A percentile compares a stretch with the other conserved stretches of the same genome.
phyloP scores from a whole-genome alignment of 257 asterid genomes.

The Solanum corneliomulleri region DNA sequence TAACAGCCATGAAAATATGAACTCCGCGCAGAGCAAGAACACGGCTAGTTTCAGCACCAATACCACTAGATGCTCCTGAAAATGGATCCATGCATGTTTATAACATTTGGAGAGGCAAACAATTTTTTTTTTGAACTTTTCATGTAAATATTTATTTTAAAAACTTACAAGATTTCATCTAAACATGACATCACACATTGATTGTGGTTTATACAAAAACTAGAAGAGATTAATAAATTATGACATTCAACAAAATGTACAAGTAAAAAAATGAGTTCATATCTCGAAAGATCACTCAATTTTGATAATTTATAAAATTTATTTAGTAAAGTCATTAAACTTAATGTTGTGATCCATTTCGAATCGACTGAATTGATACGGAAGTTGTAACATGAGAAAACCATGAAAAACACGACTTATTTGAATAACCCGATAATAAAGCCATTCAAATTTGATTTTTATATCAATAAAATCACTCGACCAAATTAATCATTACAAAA shows the following conservation, averaged over 20 bases:
- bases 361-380: too few species aligned
- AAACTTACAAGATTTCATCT: background rate
- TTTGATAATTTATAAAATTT: too few species aligned
- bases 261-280: background rate
- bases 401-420: too few species aligned
- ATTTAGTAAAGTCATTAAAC: too few species aligned
- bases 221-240: background rate
- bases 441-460: too few species aligned
- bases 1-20: conserved; percentile 59
- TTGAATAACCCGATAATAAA: too few species aligned
- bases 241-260: background rate
- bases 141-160: background rate
- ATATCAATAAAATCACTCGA: too few species aligned
- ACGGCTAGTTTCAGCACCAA: conserved; percentile 77
- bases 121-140: background rate
- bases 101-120: background rate
- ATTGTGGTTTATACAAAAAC: background rate
- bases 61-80: conserved; percentile 85
- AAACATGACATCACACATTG: background rate
- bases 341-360: too few species aligned
- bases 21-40: conserved; percentile 79
- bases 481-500: too few species aligned
- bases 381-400: too few species aligned
- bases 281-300: too few species aligned
- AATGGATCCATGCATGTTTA: background rate